Base-by-base conservation (phyloP, 768 basidiomycete species). In the Suillus tomentosus region DNA sequence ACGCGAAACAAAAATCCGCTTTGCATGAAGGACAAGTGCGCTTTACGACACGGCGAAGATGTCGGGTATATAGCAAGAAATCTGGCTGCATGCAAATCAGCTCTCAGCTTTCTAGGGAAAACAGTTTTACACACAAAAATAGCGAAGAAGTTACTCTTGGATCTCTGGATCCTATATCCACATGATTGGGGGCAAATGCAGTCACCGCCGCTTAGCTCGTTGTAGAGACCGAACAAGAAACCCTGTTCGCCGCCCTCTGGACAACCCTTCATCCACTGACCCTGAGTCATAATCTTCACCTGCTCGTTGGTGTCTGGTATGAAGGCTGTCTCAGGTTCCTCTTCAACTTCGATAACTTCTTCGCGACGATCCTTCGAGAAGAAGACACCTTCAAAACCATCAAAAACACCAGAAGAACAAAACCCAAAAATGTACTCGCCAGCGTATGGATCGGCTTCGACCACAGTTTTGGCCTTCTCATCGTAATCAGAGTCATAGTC, bases 211-310 rank as follows among this genome's bases (percentile, higher is more conserved):
- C 82, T 84, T 60, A 96, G 81, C 67, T 90, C 84, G 55, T 87
- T 84, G 74, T 95, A 96, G 37, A 95, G 83, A 67, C 87, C 84
- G 77, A 97, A 97, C 60, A 97, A 80, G 77, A 91, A 91, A 64
- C 86, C 87, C 72, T 97, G 95, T 74, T 97, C 95, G 70, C 89
- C 88, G 60, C 92, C 93, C 74, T 96, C 95, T 0, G 95, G 95
- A 76, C 95, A 97, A 22, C 95, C 95, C 73, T 92, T 93, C 95
- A 97, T 97, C 94, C 94, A 97, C 72, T 95, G 89, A 34, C 92
- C 93, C 75, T 93, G 91, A 24, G 88, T 88, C 85, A 96, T 87
- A 47, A 95, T 78, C 67, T 85, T 85, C 39, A 87, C 81, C 19
- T 76, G 76, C 62, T 86, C 83, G 47, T 75, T 76, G 62, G 74